Conservation (phyloP, 768 basidiomycete species). For the Lentinula aciculospora region DNA sequence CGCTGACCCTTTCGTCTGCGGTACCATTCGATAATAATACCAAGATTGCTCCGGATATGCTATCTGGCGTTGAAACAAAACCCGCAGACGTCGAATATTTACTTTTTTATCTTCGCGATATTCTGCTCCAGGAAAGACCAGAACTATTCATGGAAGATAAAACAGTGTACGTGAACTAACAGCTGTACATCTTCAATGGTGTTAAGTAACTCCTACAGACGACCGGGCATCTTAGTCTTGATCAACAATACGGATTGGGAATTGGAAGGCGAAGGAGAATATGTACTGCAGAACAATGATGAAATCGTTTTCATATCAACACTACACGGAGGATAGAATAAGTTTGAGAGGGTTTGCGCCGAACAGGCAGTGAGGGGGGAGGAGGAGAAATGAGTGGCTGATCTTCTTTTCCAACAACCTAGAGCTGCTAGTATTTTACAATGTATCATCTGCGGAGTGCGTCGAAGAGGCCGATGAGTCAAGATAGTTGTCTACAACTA, state of each 20-base stretch:
- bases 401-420: too few relatives aligned
- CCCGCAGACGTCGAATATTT: constrained; percentile 69
- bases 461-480: too few relatives aligned
- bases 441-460: too few relatives aligned
- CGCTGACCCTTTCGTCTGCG: constrained; percentile 44
- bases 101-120: constrained; percentile 70
- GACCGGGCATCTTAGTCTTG: constrained; percentile 95
- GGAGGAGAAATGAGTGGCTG: background rate
- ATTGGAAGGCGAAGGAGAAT: constrained; percentile 89
- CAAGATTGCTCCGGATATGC: constrained; percentile 5
- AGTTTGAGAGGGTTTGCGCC: background rate
- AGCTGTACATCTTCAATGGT: constrained; percentile 39
- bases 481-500: background rate
- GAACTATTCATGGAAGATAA: constrained; percentile 87
- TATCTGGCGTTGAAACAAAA: constrained; percentile 21
- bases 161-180: constrained; percentile 61
- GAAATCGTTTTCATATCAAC: constrained; percentile 97
- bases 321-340: constrained; percentile 75
- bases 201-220: constrained; percentile 37
- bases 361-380: background rate
- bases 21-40: constrained; percentile 34
- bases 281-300: constrained; percentile 70
- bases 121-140: constrained; percentile 74
- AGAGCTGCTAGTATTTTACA: too few relatives aligned
- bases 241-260: constrained; percentile 99